Base-by-base conservation (phyloP, 805 yeast species). In the Lachancea lanzarotensis region DNA sequence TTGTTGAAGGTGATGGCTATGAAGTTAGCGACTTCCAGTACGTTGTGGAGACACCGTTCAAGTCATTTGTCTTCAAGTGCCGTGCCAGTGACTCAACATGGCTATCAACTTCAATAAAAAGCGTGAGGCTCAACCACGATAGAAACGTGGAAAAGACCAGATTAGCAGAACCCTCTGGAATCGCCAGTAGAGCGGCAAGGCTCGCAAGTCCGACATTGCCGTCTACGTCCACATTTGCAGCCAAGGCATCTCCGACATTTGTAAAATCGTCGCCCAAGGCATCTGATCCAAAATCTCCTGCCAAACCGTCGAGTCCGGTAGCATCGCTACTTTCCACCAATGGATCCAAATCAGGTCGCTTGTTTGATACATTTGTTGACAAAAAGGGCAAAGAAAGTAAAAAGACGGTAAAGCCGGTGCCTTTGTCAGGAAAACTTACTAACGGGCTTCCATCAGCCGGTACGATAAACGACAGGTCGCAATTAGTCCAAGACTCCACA, bases 21-120 rank as follows among this genome's bases (percentile, higher is more conserved):
- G 36, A 50, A 1, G 18, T 62, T 6, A 65, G 60, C 16, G 47
- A 48, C 13, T 42, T 57, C 12, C 59, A 70, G 25, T 80, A 82
- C 66, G 82, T 80, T 1, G 72, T 82, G 29, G 74, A 72, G 48
- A 78, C 86, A 0, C 67, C 68, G n/a, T 68, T 63, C 25, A 68
- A 75, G 12, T 72, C 86, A 0, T 74, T 81, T 52, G 69, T 75
- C 3, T 75, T 80, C 58, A 81, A 79, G 52, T 78, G 75, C 10
- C 76, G 76, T 34, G 73, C 71, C 44, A 61, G 57, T 33, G 82
- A 77, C 31, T 63, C 70, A 12, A 56, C 66, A 16, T 84, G 91
- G 91, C 75, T 85, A 1, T 71, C 69, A 31, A 59, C 75, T 0
- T 60, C 81, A 16, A 76, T 74, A 4, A 72, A 68, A 46, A 67